Evolutionary conservation across 768 basidiomycete genomes (phyloP).

Genomic region (Suillus paluster): DNA sequence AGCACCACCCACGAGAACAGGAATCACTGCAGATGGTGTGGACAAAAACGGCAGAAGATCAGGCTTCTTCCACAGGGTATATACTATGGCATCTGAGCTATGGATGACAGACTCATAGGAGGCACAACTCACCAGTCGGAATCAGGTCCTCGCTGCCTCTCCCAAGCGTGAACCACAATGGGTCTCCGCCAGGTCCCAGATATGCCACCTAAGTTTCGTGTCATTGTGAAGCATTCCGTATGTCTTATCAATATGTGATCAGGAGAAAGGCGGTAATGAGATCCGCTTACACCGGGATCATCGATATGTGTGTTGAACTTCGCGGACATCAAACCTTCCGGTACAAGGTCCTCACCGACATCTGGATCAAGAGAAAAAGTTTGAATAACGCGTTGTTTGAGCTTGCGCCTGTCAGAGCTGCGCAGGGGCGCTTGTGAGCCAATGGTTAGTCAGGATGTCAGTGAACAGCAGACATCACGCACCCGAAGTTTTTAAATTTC

Average conservation of each 20-base stretch:
- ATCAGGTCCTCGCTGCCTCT: constrained; percentile 70
- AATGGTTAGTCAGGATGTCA: background rate
- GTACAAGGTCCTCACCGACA: constrained; percentile 70
- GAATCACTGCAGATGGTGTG: constrained; percentile 73
- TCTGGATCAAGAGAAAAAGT: constrained; percentile 54
- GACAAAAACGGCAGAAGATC: constrained; percentile 71
- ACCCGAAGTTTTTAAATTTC: constrained; percentile 71
- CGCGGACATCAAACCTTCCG: constrained; percentile 69
- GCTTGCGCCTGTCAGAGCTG: constrained; percentile 73
- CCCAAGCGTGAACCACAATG: constrained; percentile 79
- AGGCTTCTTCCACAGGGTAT: constrained; percentile 78
- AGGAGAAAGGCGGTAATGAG: background rate
- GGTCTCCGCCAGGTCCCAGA: constrained; percentile 65
- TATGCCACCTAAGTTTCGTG: constrained; percentile 56
- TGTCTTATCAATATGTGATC: constrained; percentile 13
- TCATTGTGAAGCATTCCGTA: background rate
- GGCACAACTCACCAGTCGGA: constrained; percentile 56
- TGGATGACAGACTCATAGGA: background rate
- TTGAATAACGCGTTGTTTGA: constrained; percentile 61
- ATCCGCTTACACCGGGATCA: constrained; percentile 64
- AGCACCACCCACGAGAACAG: constrained; percentile 74
- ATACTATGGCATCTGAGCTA: constrained; percentile 45
- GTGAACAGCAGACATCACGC: background rate
- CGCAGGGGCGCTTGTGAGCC: constrained; percentile 59
- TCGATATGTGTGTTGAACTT: constrained; percentile 70